These are phyloP conservation scores for Chytridium lagenaria DNA, from an alignment of 371 early-diverging fungal species.

Conservation along the genomic window DNA sequence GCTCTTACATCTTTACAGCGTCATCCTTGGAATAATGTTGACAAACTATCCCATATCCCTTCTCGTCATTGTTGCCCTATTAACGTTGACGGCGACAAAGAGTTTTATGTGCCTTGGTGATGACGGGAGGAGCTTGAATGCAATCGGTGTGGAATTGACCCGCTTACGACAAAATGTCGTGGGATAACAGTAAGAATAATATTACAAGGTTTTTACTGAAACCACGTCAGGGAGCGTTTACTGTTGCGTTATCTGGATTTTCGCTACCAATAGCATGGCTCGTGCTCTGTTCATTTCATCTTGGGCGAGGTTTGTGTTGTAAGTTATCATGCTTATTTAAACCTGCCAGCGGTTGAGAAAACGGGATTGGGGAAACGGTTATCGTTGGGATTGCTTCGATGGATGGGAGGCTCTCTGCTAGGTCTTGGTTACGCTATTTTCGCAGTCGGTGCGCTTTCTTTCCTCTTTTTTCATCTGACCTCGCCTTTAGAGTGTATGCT, in stretches of 20 bases:
- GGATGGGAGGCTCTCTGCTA: constrained; percentile 21
- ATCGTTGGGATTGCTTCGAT: constrained; percentile 23
- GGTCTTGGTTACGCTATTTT: constrained; percentile 33
- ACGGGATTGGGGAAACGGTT: constrained; percentile 37
- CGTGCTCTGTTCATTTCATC: constrained; percentile 43
- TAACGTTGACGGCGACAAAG: constrained; percentile 21
- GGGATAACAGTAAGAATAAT: no score
- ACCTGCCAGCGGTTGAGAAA: constrained; percentile 28
- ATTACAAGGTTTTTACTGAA: no score
- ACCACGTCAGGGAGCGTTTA: constrained; percentile 30
- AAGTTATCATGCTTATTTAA: not conserved
- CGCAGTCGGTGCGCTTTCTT: not conserved
- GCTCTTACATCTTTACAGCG: not conserved
- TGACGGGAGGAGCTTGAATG: constrained; percentile 28
- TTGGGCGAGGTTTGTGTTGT: constrained; percentile 25
- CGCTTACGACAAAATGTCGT: no score
- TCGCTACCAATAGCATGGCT: constrained; percentile 41
- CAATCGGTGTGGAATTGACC: constrained; percentile 16
- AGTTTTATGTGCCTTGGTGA: constrained; percentile 24
- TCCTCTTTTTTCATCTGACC: not conserved
- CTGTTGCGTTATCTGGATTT: constrained; percentile 20
- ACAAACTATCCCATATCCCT: constrained; percentile 32
- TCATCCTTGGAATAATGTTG: constrained; percentile 22
- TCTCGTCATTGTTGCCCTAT: constrained; percentile 16
- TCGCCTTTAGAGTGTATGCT: constrained; percentile 20